Evolutionary conservation across 331 rosid species (phyloP), one percentile per base, ranked within the genome.

Genomic region (Rosa hybrid): DNA sequence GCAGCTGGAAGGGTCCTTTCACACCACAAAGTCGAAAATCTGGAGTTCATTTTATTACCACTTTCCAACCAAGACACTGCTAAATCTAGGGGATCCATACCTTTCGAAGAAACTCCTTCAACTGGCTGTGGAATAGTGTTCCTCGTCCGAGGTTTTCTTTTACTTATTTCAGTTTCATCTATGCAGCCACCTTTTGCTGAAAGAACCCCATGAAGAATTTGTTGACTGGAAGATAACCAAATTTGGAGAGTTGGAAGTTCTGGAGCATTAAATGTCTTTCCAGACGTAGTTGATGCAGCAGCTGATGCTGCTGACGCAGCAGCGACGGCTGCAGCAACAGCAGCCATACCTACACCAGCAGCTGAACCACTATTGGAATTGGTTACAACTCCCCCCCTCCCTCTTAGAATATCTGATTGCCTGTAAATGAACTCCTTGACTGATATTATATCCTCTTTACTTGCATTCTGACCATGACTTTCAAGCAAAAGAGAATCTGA

Each of bases 341-440:
- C 98, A 76, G 84, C 97, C 97, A 94, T 92, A 85, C 98, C 97
- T 74, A 89, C 97, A 77, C 95, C 95, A 51, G 87, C 89, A 77
- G 89, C 88, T 69, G 97, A 84, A 38, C 96, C 94, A 75, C 91
- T 83, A 88, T 84, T 94, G 69, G 90, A 64, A 89, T 89, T 94
- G 45, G 67, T 38, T n/a, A 87, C 87, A 67, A 75, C 48, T n/a
- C 94, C 91, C 62, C 95, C 96, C 82, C 89, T 88, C 56, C 99
- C 99, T 77, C 98, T 86, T 83, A 92, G 84, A 87, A 92, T 92
- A 84, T 95, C 93, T 83, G 91, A 82, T 76, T 90, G 97, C 87
- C 94, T 88, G 87, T 82, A 87, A 83, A 95, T 92, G 88, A 95
- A 95, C 57, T 95, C 98, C 89, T 89, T 92, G 46, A 95, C 80